These are phyloP conservation scores for Diaporthe sp. DNA, from an alignment of 2,329 filamentous ascomycete genomes.

Conservation along the genomic window DNA sequence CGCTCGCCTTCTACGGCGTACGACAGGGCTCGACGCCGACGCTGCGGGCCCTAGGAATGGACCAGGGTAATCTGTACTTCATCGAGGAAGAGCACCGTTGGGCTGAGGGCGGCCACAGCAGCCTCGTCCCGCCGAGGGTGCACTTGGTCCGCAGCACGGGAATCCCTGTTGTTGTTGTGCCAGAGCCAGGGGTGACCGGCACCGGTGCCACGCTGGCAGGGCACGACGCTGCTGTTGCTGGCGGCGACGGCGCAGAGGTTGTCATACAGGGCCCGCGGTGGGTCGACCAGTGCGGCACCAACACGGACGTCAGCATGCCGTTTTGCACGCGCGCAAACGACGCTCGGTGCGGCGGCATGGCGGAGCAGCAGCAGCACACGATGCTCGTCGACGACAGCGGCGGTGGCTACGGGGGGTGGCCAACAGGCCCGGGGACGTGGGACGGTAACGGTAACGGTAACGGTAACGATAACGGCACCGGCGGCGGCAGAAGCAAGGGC, in stretches of 20 bases:
- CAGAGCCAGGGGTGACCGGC: conserved; percentile 6
- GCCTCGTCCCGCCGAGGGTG: conserved; percentile 50
- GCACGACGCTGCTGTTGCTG: background rate
- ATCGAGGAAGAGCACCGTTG: conserved; percentile 66
- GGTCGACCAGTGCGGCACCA: conserved; percentile 57
- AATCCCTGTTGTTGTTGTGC: conserved; percentile 61
- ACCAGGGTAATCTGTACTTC: conserved; percentile 62
- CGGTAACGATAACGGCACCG: too few relatives aligned
- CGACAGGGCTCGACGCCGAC: conserved; percentile 62
- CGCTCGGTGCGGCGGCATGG: background rate
- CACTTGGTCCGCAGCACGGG: conserved; percentile 61
- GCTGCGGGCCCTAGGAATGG: conserved; percentile 62
- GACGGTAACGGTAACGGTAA: conserved; percentile 26
- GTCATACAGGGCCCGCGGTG: conserved; percentile 59
- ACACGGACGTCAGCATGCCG: conserved; percentile 52
- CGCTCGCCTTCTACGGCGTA: conserved; percentile 63
- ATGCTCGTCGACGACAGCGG: conserved; percentile 40
- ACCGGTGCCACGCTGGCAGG: background rate
- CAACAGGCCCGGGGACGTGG: conserved; percentile 24
- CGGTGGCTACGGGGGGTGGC: conserved; percentile 40
- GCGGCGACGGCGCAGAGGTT: background rate
- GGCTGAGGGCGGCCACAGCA: conserved; percentile 57
- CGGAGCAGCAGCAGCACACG: background rate
- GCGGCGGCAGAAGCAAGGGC: background rate
- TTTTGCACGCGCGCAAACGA: conserved; percentile 55